Conservation (phyloP, 768 basidiomycete species). For the Tylopilus sp. region DNA sequence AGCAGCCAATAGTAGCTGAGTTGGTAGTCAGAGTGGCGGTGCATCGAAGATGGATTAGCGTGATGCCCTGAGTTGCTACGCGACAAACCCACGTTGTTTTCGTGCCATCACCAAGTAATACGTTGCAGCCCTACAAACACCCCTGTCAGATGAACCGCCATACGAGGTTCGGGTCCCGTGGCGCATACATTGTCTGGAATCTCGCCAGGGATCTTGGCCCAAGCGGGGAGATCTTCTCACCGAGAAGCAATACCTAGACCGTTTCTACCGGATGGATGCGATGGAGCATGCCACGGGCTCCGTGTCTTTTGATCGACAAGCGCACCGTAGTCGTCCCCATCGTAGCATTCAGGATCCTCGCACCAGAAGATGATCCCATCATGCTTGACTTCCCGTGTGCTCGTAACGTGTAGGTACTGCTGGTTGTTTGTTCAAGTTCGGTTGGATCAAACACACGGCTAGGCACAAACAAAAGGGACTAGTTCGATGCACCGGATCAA, state of each 20-base stretch:
- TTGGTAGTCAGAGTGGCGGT: no score
- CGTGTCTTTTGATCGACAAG: conserved; percentile 47
- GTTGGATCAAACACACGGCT: no score
- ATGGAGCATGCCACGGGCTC: conserved; percentile 38
- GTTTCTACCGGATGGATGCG: conserved; percentile 38
- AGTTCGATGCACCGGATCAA: neutral
- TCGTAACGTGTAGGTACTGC: conserved; percentile 1
- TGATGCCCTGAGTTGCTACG: no score
- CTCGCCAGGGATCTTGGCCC: conserved; percentile 33
- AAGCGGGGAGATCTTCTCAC: conserved; percentile 44
- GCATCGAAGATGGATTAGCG: no score
- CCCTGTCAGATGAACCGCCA: no score
- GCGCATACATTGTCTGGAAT: no score
- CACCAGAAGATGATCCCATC: conserved; percentile 46
- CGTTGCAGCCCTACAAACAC: no score
- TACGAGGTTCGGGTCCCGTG: no score
- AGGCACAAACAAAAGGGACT: conserved; percentile 10
- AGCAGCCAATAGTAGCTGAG: no score
- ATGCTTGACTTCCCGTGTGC: conserved; percentile 9
- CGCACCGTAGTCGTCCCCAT: conserved; percentile 15
- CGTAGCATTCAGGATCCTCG: conserved; percentile 43
- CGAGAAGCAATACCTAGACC: conserved; percentile 43
- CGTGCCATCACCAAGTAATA: no score
- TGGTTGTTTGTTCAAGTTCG: neutral
- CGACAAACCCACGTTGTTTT: no score